Percentiles rank a stretch among this genome's conserved stretches.
phyloP scores from a whole-genome alignment of 1,284 basidiomycete species.

The Pseudozyma thailandica region DNA sequence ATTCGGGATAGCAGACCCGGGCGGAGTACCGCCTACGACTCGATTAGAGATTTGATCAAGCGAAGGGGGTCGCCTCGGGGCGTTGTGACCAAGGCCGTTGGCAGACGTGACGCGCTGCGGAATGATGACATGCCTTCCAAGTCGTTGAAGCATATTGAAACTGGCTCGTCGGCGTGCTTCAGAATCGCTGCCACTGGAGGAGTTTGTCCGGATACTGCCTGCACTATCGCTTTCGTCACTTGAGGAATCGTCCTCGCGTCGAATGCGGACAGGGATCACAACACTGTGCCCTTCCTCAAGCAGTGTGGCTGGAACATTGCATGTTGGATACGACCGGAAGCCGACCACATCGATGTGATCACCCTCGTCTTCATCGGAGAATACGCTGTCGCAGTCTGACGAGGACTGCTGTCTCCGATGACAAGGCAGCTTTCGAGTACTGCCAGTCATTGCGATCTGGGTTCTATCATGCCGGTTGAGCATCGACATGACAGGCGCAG shows the following conservation, averaged over 20 bases:
- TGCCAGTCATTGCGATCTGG: constrained; percentile 21
- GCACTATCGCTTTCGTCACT: constrained; percentile 36
- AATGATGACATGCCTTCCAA: constrained; percentile 13
- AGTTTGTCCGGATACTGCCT: constrained; percentile 10
- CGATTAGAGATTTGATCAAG: constrained; percentile 33
- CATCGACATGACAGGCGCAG: not conserved
- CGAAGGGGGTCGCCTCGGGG: constrained; percentile 30
- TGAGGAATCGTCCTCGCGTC: constrained; percentile 35
- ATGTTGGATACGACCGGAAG: constrained; percentile 20
- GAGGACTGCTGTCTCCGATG: constrained; percentile 1
- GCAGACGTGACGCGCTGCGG: constrained; percentile 21
- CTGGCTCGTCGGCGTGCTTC: constrained; percentile 34
- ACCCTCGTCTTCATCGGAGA: constrained; percentile 6
- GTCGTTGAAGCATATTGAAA: constrained; percentile 29
- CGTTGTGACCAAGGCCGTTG: constrained; percentile 14
- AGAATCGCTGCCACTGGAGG: constrained; percentile 19
- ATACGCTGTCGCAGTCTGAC: not conserved
- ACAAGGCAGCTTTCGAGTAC: not conserved
- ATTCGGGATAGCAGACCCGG: constrained; percentile 3
- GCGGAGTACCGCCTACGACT: constrained; percentile 12
- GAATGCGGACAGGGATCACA: constrained; percentile 24
- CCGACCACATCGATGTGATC: constrained; percentile 17
- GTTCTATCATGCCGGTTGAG: constrained; percentile 26
- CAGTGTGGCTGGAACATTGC: not conserved
- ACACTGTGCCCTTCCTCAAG: constrained; percentile 19